Evolutionary conservation across 2,329 filamentous ascomycete species (phyloP).

Genomic region (Emmonsia crescens): DNA sequence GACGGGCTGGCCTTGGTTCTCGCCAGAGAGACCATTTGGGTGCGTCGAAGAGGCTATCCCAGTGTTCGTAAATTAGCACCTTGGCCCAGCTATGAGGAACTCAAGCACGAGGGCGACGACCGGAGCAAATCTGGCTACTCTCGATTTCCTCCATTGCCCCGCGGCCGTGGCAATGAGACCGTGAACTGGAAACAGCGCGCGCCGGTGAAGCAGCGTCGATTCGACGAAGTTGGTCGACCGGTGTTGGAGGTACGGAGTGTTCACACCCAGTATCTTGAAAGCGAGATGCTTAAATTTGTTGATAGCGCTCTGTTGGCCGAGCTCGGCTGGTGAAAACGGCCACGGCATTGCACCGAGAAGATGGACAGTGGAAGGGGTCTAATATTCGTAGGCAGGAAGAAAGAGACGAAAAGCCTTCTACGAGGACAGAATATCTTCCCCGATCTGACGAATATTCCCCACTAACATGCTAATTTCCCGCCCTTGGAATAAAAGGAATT

Average conservation of each 20-base stretch:
- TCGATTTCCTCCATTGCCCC: slow-evolving; percentile 23
- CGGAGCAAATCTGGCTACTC: slow-evolving; percentile 20
- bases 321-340: slow-evolving; percentile 7
- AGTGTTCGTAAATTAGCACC: slow-evolving; percentile 14
- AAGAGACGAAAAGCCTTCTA: background rate
- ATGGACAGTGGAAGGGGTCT: background rate
- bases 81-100: slow-evolving; percentile 23
- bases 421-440: background rate
- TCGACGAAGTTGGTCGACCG: slow-evolving; percentile 17
- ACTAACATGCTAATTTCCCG: background rate
- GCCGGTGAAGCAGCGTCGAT: slow-evolving; percentile 13
- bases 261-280: slow-evolving; percentile 8
- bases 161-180: slow-evolving; percentile 22
- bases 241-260: slow-evolving; percentile 3
- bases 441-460: background rate
- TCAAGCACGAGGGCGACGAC: slow-evolving; percentile 24
- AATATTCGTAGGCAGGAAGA: background rate
- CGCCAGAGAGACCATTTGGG: slow-evolving; percentile 21
- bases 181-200: slow-evolving; percentile 23
- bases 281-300: slow-evolving; percentile 10
- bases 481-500: background rate
- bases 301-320: slow-evolving; percentile 12
- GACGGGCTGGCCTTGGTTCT: slow-evolving; percentile 20
- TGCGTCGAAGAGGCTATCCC: slow-evolving; percentile 5
- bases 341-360: background rate